Evolutionary conservation across 2,329 filamentous ascomycete species (phyloP).

Genomic region (Aspergillus hortae): DNA sequence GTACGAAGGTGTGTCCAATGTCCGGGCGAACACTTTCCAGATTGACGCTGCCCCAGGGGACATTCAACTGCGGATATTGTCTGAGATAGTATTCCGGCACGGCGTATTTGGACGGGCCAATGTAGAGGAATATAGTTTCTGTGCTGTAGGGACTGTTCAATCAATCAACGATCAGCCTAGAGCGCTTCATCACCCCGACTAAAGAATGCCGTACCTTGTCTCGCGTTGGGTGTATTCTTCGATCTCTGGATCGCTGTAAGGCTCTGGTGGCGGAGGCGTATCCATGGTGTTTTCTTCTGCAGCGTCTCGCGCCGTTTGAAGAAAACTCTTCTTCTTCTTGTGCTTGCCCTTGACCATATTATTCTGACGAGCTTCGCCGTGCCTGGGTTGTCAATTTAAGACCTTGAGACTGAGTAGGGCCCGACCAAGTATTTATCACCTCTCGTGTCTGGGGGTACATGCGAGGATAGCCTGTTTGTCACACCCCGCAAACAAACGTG

Average conservation of each 20-base stretch:
- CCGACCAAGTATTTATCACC: too few relatives aligned
- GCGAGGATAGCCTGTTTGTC: too few relatives aligned
- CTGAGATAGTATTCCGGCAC: slow-evolving; percentile 4
- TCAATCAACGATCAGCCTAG: not conserved
- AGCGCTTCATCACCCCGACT: not conserved
- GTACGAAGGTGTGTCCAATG: slow-evolving; percentile 5
- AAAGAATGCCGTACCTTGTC: not conserved
- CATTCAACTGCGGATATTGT: not conserved
- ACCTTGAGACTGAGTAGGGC: too few relatives aligned
- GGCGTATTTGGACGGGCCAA: not conserved
- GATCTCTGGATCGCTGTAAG: not conserved
- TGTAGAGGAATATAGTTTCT: not conserved
- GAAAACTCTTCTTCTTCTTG: not conserved
- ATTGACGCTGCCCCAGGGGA: not conserved
- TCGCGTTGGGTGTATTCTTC: not conserved
- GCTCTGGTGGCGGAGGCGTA: not conserved
- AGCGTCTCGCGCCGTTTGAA: not conserved
- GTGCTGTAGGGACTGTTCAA: slow-evolving; percentile 3
- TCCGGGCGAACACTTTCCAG: not conserved
- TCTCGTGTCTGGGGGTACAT: too few relatives aligned
- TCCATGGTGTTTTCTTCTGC: not conserved
- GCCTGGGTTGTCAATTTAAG: not conserved
- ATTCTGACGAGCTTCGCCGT: not conserved
- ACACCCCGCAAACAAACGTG: not conserved
- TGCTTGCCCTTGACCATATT: not conserved